Base-by-base conservation (phyloP, 345 rosid species). In the Mallotus nudiflorus region DNA sequence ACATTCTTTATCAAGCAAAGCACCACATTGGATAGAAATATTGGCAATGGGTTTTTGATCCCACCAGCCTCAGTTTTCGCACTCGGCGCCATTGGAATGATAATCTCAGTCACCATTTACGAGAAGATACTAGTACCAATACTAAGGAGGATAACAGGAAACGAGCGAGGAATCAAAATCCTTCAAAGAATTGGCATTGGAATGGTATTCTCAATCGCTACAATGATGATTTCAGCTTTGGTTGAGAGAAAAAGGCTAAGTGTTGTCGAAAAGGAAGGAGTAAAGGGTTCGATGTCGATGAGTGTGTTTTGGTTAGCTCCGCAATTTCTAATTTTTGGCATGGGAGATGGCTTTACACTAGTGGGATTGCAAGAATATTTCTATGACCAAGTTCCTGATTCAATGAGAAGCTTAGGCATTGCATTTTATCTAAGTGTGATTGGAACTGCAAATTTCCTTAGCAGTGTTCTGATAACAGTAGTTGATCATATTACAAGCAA, bases 1-100 rank as follows among this genome's bases (percentile, higher is more conserved):
- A 95, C 97, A 55, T 92, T 95, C 81, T 95, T 95, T 82, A 85
- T 95, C 89, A 95, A 95, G 80, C 99, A 95, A 80, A 82, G 87
- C 66, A 77, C 82, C 0, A 75, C 70, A 20, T 27, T 88, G 55
- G 44, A 86, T 85, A 71, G 96, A 49, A 75, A 71, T 27, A 69
- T 91, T 6, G 77, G 77, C 0, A 69, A 80, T 15, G 78, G 80
- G 14, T 87, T 89, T 75, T 37, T 62, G 22, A 73, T 89, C 73
- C 96, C 96, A 12, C 81, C 96, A 0, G 88, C 96, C 55, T 82
- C 89, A 1, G 62, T 89, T 50, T 89, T 18, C 19, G 60, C 88
- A 8, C 72, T 89, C 2, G 70, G 82, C 0, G 90, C 96, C 0
- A 16, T 87, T 1, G 96, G 86, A 58, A 89, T 87, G 90, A 78